Conservation (phyloP, 202 grass and related monocot genomes). For the Miscanthus sacchariflorus region DNA sequence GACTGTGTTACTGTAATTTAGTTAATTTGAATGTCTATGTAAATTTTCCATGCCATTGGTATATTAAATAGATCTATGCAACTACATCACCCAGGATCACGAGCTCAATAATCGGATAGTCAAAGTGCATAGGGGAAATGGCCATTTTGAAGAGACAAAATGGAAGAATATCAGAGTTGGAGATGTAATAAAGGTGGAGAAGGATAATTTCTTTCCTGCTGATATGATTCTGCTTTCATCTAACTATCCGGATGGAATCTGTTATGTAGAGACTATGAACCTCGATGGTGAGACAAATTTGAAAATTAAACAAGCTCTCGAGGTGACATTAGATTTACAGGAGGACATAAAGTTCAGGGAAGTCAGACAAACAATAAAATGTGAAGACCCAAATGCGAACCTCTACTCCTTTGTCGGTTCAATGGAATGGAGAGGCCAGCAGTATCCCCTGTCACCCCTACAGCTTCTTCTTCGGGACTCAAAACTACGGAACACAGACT, state of each 20-base stretch:
- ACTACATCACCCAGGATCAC: constrained; percentile 72
- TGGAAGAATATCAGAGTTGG: constrained; percentile 91
- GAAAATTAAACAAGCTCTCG: constrained; percentile 93
- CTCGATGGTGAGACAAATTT: constrained; percentile 99
- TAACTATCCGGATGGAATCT: constrained; percentile 91
- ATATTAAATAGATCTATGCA: constrained; percentile 44
- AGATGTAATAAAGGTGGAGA: constrained; percentile 97
- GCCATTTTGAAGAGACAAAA: constrained; percentile 69
- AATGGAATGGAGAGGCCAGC: constrained; percentile 67
- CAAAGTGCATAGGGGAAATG: constrained; percentile 64
- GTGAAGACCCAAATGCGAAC: constrained; percentile 95
- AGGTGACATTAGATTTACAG: constrained; percentile 74
- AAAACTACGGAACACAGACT: constrained; percentile 93
- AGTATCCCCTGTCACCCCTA: constrained; percentile 75
- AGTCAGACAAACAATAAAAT: constrained; percentile 76
- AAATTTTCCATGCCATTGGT: constrained; percentile 26
- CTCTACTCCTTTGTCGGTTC: constrained; percentile 96
- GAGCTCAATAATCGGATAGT: constrained; percentile 93
- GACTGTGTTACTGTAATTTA: constrained; percentile 6
- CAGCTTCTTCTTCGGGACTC: constrained; percentile 96
- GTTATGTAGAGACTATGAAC: constrained; percentile 99
- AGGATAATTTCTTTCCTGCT: constrained; percentile 95
- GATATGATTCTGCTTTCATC: constrained; percentile 98
- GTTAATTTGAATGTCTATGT: constrained; percentile 17
- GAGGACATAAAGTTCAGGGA: constrained; percentile 60